A percentile compares a stretch with the other conserved stretches of the same genome.
phyloP scores from a whole-genome alignment of 2,329 filamentous ascomycete species.

The Pestalotiopsis fici region DNA sequence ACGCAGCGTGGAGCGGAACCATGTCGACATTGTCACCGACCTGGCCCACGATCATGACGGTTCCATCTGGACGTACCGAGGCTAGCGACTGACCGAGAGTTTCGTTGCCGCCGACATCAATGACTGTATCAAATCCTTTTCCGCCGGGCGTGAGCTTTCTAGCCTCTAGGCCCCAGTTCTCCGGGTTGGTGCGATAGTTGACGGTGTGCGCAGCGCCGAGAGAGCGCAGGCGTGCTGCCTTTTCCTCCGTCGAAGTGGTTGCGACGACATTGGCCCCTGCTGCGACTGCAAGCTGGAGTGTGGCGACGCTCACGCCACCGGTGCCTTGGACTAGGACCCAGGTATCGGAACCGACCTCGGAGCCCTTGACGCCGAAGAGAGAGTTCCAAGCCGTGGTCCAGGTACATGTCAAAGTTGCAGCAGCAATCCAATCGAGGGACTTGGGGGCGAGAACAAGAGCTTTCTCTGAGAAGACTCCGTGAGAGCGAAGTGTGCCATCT shows the following conservation, averaged over 20 bases:
- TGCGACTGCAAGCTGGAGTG: slow-evolving; percentile 44
- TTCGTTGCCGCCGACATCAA: slow-evolving; percentile 68
- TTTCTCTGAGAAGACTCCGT: slow-evolving; percentile 46
- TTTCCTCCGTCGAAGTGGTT: slow-evolving; percentile 58
- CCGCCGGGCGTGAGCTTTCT: slow-evolving; percentile 45
- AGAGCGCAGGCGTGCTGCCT: slow-evolving; percentile 50
- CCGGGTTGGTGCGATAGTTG: slow-evolving; percentile 59
- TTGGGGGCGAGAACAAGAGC: slow-evolving; percentile 31
- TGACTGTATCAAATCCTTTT: slow-evolving; percentile 60
- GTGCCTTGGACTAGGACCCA: slow-evolving; percentile 40
- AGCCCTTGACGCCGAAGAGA: slow-evolving; percentile 45
- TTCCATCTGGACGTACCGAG: slow-evolving; percentile 40
- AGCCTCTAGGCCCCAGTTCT: slow-evolving; percentile 60
- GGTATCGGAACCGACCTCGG: slow-evolving; percentile 35
- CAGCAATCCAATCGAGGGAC: slow-evolving; percentile 15
- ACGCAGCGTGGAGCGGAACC: background rate
- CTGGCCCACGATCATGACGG: slow-evolving; percentile 32
- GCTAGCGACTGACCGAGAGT: slow-evolving; percentile 59
- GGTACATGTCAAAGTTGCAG: slow-evolving; percentile 49
- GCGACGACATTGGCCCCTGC: slow-evolving; percentile 56
- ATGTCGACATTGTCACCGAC: slow-evolving; percentile 15
- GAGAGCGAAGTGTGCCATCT: slow-evolving; percentile 46
- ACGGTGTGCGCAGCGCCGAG: slow-evolving; percentile 60
- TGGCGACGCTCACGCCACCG: slow-evolving; percentile 38
- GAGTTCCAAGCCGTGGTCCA: slow-evolving; percentile 53